Base-by-base conservation (phyloP, 768 basidiomycete species). In the Boletus rex-veris region DNA sequence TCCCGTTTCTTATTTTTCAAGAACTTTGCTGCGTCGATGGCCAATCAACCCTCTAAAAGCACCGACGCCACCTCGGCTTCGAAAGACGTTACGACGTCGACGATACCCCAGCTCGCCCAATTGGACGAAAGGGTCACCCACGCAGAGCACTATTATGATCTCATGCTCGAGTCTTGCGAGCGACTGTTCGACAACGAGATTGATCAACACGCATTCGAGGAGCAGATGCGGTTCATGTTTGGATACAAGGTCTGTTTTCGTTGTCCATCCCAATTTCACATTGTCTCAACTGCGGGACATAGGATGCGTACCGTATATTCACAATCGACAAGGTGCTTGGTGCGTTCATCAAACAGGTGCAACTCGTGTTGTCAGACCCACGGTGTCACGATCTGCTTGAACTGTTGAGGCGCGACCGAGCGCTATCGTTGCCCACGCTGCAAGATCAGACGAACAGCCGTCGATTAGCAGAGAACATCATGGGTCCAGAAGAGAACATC, bases 261-360 rank as follows among this genome's bases (percentile, higher is more conserved):
- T 16, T 16, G 1, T n/a, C 14, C 21, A 37, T 35, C 37, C 14
- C 11, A 9, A 24, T 35, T 42, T 19, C 30, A 37, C 42, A 14
- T 3, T 5, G 5, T 12, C 63, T 65, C 38, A 58, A 26, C 7
- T 8, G 18, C n/a, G 39, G 7, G 6, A 39, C 16, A 8, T 56
- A 88, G 86, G 77, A 90, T 26, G 85, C 85, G 0, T 98, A 92
- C 70, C 88, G 86, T 65, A 82, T 93, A 63, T 99, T 97, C 71
- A 98, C 96, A 0, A 76, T 97, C 24, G 96, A 99, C 73, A 94
- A 97, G 70, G 77, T 98, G 35, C 80, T 98, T 40, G 89, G 88
- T 2, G 78, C 84, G 2, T 79, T 98, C 55, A 85, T 99, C 71
- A 98, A 97, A 67, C 92, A 95, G 74, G 91, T 90, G 9, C 89